Evolutionary conservation across 305 asterid genomes (phyloP), one percentile per base, ranked within the genome.

Genomic region (Fraxinus greggii): DNA sequence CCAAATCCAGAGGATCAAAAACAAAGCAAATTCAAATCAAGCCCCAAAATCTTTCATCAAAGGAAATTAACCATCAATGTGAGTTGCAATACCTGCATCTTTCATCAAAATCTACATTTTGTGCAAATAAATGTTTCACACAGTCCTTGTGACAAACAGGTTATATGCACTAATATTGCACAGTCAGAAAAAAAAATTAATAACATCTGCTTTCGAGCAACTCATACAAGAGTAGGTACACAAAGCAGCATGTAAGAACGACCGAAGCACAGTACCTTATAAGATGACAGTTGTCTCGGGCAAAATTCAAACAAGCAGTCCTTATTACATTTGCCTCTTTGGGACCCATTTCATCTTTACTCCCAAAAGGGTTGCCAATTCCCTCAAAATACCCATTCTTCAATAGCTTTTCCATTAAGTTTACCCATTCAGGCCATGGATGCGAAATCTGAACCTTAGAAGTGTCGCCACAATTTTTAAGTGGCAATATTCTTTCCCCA

Each of bases 401-500:
- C 76, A 88, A 31, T 85, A 94, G 82, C 75, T 83, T 85, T 72
- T 91, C 87, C 95, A 95, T 89, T 69, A 95, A 87, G 33, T 77
- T 90, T 76, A 87, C 89, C 99, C 97, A 95, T 79, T 94, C 97
- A 48, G 88, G 92, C 97, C 98, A 95, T 24, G 97, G 95, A 76
- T 92, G 96, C 75, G 92, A 89, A 80, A 90, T 88, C 78, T 83
- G 83, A 78, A 82, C 78, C 48, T 42, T 76, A 9, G 84, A 38
- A 42, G 10, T 17, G 42, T 31, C 74, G 9, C 21, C 69, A 63
- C 48, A 29, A 36, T 80, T 78, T 42, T 82, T 76, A 28, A 45
- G 65, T 19, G 56, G 87, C 51, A 72, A 10, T n/a, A 77, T 86
- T 78, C 79, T 84, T 59, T 80, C 87, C 61, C 84, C 88, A 75